Evolutionary conservation across 192 early-diverging fungal genomes (phyloP), one percentile per base, ranked within the genome.

Genomic region (Lobulomyces angularis): DNA sequence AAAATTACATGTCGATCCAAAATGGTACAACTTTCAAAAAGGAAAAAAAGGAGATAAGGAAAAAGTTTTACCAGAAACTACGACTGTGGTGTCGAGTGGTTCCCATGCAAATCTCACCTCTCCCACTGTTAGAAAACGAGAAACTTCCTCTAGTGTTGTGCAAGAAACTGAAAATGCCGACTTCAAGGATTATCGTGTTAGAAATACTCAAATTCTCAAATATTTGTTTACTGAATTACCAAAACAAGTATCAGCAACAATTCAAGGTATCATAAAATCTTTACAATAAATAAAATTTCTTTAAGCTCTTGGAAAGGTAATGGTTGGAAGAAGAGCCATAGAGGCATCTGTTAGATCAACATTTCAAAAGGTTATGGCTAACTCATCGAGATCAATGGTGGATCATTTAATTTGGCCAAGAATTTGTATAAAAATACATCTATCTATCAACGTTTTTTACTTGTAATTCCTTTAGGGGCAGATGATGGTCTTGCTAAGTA

Each of bases 11-110:
- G 61, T 86, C 6, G 82, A 77, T 5, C 65, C 68, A 46, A 33
- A 60, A n/a, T 88, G 84, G 84, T 79, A 82, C 56, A 59, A 64
- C 17, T n/a, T n/a, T n/a, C n/a, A n/a, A n/a, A n/a, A n/a, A n/a
- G n/a, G n/a, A 5, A 28, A 18, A 26, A 46, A 56, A 24, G 26
- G 35, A 1, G 53, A 58, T 32, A 41, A 43, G 9, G 9, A 32
- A 50, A 11, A 33, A n/a, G 22, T 45, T 18, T 17, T 11, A 11
- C 5, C 41, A 9, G 41, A 9, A 43, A 43, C 19, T 8, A 43
- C 8, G 7, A 30, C 19, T 5, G 31, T 6, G 40, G 28, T 5
- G 18, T 17, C 8, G 21, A 40, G 17, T 30, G 11, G 5, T 20
- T 18, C 12, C 5, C 4, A 7, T 7, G 45, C 18, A 0, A 28